Percentiles rank a stretch among this genome's conserved stretches.
Conservation (phyloP, 495 filamentous ascomycete species). For the Aspergillus steynii region DNA sequence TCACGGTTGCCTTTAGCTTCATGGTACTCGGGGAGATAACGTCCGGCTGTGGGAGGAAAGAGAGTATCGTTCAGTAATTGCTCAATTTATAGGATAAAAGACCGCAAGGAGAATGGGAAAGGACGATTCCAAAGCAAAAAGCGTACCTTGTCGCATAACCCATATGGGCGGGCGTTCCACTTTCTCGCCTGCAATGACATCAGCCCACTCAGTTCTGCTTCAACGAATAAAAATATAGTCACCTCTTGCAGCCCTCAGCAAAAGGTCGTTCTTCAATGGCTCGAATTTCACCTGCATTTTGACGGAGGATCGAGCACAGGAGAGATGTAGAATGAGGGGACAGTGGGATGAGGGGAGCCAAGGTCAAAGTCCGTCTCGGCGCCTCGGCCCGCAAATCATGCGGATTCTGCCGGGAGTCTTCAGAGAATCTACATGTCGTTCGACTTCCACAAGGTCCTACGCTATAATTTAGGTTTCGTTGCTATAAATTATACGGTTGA, state of each 20-base stretch:
- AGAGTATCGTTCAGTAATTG: slow-evolving; percentile 11
- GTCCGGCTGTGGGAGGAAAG: slow-evolving; percentile 63
- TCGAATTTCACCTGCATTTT: slow-evolving; percentile 68
- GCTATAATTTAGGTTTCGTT: neutral
- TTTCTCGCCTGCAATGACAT: slow-evolving; percentile 66
- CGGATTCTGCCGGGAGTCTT: neutral
- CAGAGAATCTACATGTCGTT: neutral
- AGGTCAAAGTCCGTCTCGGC: neutral
- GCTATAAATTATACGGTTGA: neutral
- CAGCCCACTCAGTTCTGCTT: slow-evolving; percentile 19
- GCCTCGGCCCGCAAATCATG: slow-evolving; percentile 6
- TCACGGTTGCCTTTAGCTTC: slow-evolving; percentile 84
- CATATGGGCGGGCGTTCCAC: slow-evolving; percentile 93
- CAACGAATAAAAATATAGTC: slow-evolving; percentile 19
- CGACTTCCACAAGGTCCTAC: neutral
- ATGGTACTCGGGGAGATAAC: slow-evolving; percentile 98
- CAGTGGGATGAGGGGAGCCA: slow-evolving; percentile 25
- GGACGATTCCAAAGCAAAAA: slow-evolving; percentile 1
- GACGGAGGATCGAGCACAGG: slow-evolving; percentile 19
- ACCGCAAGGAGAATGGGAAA: slow-evolving; percentile 10
- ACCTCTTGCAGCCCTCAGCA: slow-evolving; percentile 89
- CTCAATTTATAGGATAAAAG: neutral
- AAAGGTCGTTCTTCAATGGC: slow-evolving; percentile 84
- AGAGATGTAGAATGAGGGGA: slow-evolving; percentile 20
- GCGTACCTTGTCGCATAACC: slow-evolving; percentile 96